These are phyloP conservation scores for Alternaria hordeiaustralica DNA, from an alignment of 2,329 filamentous ascomycete species.

Conservation along the genomic window DNA sequence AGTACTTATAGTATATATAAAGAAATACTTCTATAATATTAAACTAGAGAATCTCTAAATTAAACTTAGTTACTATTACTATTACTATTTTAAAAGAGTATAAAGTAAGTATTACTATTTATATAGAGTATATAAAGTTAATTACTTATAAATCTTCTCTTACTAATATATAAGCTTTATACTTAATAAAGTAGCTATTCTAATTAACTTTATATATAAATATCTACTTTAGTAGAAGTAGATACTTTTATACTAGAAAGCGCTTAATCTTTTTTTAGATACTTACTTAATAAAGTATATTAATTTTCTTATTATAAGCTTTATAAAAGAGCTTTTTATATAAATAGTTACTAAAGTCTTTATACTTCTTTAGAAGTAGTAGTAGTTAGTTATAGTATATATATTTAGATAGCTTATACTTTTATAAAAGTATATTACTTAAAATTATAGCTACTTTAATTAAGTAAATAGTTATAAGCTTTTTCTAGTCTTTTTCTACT, in stretches of 20 bases:
- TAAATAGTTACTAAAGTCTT: not conserved
- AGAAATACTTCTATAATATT: no score
- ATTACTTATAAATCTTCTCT: no score
- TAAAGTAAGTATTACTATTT: no score
- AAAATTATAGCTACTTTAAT: not conserved
- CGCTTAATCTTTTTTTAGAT: not conserved
- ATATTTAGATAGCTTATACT: not conserved
- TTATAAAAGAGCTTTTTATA: not conserved
- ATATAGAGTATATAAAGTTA: not conserved
- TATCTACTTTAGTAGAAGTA: no score
- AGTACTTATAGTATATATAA: no score
- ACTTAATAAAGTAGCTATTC: no score
- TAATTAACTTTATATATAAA: no score
- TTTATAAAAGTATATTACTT: not conserved
- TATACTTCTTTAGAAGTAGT: not conserved
- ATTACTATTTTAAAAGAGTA: not conserved
- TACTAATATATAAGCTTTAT: no score
- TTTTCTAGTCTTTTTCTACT: not conserved
- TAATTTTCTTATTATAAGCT: not conserved
- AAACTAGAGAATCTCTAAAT: no score
- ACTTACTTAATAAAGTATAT: not conserved
- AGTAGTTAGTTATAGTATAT: not conserved
- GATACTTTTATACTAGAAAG: not conserved
- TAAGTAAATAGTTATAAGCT: not conserved
- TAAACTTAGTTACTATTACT: not conserved